These are phyloP conservation scores for Trifolium dubium DNA, from an alignment of 306 rosid genomes.

Conservation along the genomic window DNA sequence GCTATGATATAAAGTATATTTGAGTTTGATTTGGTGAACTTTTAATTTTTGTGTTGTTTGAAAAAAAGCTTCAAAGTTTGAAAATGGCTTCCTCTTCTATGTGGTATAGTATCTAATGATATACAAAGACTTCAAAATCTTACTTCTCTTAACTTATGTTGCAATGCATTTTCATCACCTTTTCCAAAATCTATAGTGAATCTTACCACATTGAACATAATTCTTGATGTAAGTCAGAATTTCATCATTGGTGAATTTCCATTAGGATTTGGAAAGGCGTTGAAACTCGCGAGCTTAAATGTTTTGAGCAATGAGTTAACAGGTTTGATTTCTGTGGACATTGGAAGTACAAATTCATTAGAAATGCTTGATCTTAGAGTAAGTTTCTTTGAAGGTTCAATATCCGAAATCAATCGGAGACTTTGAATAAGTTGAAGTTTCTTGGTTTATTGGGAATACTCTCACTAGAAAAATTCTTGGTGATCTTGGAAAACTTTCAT, in stretches of 20 bases:
- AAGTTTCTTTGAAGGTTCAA: conserved; percentile 71
- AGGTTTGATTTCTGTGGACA: conserved; percentile 70
- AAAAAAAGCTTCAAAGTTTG: no score
- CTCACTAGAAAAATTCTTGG: conserved; percentile 77
- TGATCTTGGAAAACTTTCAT: conserved; percentile 73
- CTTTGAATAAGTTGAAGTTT: conserved; percentile 79
- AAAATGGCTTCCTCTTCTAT: no score
- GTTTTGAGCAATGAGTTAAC: conserved; percentile 85
- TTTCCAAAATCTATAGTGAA: conserved; percentile 69
- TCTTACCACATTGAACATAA: conserved; percentile 60
- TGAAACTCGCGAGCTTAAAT: conserved; percentile 52
- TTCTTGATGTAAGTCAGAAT: conserved; percentile 87
- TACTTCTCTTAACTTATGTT: conserved; percentile 67
- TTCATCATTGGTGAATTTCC: conserved; percentile 67
- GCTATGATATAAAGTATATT: no score
- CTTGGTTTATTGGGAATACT: conserved; percentile 90
- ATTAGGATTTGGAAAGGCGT: no score
- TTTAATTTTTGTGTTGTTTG: no score
- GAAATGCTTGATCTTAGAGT: conserved; percentile 91
- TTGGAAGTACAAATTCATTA: conserved; percentile 71
- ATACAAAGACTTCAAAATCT: conserved; percentile 61
- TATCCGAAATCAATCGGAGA: conserved; percentile 67
- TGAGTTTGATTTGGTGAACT: no score
- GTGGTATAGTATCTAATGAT: conserved; percentile 68
- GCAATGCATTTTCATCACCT: conserved; percentile 74